A percentile compares a stretch with the other conserved stretches of the same genome.
phyloP scores from a whole-genome alignment of 1,284 basidiomycete species.

The Cronartium quercuum region DNA sequence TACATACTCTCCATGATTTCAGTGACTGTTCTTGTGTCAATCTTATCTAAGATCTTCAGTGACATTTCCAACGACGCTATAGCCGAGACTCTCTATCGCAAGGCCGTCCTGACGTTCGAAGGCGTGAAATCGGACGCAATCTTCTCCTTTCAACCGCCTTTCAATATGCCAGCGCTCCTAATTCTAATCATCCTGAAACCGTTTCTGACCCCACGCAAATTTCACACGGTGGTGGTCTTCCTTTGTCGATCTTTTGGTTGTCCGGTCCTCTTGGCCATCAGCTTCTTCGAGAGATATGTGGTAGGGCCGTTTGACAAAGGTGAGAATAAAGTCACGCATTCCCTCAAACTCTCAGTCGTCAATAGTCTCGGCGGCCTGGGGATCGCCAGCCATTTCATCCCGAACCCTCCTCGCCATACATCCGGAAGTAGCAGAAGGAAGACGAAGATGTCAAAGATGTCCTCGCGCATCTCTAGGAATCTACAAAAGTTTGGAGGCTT shows the following conservation, averaged over 20 bases:
- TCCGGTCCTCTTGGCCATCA: constrained; percentile 32
- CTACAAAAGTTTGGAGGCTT: constrained; percentile 29
- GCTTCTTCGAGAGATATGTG: constrained; percentile 34
- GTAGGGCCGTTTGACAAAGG: constrained; percentile 30
- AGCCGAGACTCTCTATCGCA: constrained; percentile 37
- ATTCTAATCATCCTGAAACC: constrained; percentile 32
- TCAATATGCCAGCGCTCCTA: constrained; percentile 33
- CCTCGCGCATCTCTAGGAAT: constrained; percentile 23
- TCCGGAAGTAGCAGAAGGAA: neutral
- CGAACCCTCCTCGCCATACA: neutral
- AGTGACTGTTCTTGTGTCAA: constrained; percentile 36
- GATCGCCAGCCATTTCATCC: neutral
- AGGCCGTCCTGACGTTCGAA: constrained; percentile 36
- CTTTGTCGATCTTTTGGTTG: constrained; percentile 33
- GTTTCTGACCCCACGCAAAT: constrained; percentile 33
- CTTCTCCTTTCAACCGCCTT: constrained; percentile 37
- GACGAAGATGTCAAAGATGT: constrained; percentile 33
- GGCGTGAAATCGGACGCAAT: constrained; percentile 36
- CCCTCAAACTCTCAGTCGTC: constrained; percentile 24
- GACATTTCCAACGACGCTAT: constrained; percentile 38
- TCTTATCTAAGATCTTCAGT: constrained; percentile 37
- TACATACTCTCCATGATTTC: neutral
- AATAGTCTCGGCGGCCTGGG: constrained; percentile 25
- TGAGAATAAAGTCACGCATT: constrained; percentile 16
- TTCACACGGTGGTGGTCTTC: constrained; percentile 32